A percentile compares a stretch with the other conserved stretches of the same genome.
Evolutionary conservation across 73 alveolate genomes (phyloP).

Genomic region (Tetrahymena borealis): DNA sequence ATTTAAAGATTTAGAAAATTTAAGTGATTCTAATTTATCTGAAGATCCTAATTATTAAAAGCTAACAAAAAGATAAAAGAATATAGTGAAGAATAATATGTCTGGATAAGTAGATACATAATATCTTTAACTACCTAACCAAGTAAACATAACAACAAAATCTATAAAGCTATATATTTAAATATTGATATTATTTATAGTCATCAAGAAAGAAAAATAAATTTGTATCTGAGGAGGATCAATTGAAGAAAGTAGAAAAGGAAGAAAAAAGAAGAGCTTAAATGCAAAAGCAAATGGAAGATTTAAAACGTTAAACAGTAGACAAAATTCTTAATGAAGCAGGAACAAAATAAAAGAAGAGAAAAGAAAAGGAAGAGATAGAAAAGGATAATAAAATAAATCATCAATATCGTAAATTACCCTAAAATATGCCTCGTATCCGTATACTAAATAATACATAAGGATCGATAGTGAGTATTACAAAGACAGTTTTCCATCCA

Average conservation of each 20-base stretch:
- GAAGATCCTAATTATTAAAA: neutral
- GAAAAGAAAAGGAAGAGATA: constrained; percentile 36
- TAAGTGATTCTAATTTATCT: neutral
- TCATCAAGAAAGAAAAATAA: neutral
- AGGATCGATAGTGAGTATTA: neutral
- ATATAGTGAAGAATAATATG: neutral
- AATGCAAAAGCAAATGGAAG: constrained; percentile 15
- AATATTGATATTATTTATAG: neutral
- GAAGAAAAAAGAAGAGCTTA: constrained; percentile 31
- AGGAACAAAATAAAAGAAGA: constrained; percentile 28
- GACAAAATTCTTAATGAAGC: constrained; percentile 31
- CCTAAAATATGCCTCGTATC: neutral
- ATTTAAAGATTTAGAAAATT: neutral
- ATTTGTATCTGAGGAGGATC: constrained; percentile 22
- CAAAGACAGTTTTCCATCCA: neutral
- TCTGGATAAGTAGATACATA: neutral
- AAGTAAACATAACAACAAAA: neutral
- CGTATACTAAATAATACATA: neutral
- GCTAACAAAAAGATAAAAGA: neutral
- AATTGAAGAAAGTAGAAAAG: constrained; percentile 1
- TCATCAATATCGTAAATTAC: neutral
- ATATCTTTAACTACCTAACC: neutral
- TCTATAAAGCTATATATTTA: neutral
- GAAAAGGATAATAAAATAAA: constrained; percentile 6
- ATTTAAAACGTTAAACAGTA: constrained; percentile 19